A percentile compares a stretch with the other conserved stretches of the same genome.
Conservation (phyloP, 192 early-diverging fungal genomes). For the Rhizophagus prolifer region DNA sequence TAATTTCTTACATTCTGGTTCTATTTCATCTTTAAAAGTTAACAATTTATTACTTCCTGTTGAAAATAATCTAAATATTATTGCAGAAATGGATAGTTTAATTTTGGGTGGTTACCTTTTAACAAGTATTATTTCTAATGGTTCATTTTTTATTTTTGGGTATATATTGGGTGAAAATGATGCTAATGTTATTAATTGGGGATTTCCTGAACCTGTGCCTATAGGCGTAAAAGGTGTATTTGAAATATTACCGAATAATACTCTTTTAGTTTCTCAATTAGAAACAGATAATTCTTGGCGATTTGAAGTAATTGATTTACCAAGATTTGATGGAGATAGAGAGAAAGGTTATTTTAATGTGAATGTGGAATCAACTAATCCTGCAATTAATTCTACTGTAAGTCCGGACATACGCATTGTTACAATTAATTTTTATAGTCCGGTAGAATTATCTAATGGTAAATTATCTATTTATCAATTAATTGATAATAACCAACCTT, state of each 20-base stretch:
- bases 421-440: neutral
- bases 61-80: no score
- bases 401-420: no score
- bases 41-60: neutral
- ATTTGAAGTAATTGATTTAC: neutral
- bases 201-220: neutral
- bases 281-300: neutral
- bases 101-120: neutral
- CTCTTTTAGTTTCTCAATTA: neutral
- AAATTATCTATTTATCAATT: conserved; percentile 21
- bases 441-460: neutral
- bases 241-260: neutral
- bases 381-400: neutral
- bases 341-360: conserved; percentile 6
- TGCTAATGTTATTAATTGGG: neutral
- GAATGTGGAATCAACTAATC: neutral
- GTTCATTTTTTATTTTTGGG: neutral
- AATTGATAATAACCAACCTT: no score
- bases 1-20: neutral
- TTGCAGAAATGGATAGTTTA: neutral
- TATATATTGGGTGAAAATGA: neutral
- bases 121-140: neutral
- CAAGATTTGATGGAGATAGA: neutral
- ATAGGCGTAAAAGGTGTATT: neutral
- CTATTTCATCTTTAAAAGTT: neutral